phyloP scores from a whole-genome alignment of 2,329 filamentous ascomycete species.

The Alternaria panax region DNA sequence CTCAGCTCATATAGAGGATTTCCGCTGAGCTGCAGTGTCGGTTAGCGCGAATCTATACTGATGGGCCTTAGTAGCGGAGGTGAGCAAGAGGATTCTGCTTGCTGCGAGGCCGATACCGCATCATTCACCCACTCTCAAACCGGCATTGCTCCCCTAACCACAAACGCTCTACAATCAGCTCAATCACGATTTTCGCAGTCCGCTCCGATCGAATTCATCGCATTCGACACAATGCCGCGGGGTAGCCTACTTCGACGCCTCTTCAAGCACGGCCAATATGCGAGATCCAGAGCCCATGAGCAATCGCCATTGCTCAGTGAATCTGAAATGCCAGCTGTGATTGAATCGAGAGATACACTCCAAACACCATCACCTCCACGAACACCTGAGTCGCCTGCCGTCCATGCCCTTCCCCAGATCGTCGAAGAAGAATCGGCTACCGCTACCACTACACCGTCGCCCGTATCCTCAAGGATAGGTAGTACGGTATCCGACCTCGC shows the following conservation, averaged over 20 bases:
- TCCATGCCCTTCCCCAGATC: conserved; percentile 2
- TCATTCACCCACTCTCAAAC: not conserved
- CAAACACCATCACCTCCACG: not conserved
- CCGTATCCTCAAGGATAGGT: not conserved
- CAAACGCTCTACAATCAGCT: not conserved
- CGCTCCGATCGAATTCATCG: not conserved
- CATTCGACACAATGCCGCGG: conserved; percentile 7
- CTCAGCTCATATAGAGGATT: not conserved
- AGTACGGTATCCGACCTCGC: not conserved
- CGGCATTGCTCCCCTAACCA: not conserved
- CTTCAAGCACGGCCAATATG: conserved; percentile 20
- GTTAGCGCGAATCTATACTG: not conserved
- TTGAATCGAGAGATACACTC: not conserved
- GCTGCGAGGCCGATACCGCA: not conserved
- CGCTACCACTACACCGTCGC: not conserved
- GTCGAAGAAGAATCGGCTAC: not conserved
- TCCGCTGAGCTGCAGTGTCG: not conserved
- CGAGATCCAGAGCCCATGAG: not conserved
- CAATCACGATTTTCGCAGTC: not conserved
- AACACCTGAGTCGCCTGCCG: not conserved
- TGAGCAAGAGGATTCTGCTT: not conserved
- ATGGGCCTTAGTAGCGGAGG: not conserved
- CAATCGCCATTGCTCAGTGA: not conserved
- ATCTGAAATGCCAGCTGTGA: not conserved
- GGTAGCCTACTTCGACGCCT: conserved; percentile 23